Percentiles rank a stretch among this genome's conserved stretches.
These are phyloP conservation scores for Arthrobotrys entomopaga DNA, from an alignment of 2,329 filamentous ascomycete genomes.

Conservation along the genomic window DNA sequence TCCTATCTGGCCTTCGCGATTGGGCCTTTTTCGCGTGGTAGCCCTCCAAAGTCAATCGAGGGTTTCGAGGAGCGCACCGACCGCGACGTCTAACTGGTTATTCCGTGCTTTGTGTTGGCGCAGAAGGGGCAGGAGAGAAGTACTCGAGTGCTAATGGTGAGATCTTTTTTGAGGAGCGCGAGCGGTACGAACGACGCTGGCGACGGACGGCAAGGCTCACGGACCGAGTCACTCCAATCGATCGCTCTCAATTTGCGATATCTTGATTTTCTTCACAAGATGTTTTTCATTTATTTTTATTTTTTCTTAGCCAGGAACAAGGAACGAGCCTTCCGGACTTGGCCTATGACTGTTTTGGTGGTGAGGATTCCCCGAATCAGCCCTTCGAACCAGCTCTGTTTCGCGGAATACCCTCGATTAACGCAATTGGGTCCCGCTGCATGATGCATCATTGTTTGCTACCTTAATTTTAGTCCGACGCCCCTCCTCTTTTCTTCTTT, in stretches of 20 bases:
- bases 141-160: too few relatives aligned
- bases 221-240: conserved; percentile 22
- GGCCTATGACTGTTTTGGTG: neutral
- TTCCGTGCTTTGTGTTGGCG: conserved; percentile 50
- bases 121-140: neutral
- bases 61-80: neutral
- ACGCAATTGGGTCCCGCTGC: conserved; percentile 26
- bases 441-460: neutral
- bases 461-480: too few relatives aligned
- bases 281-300: neutral
- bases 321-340: neutral
- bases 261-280: neutral
- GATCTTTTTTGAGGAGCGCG: too few relatives aligned
- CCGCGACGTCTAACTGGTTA: conserved; percentile 22
- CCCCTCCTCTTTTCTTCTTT: too few relatives aligned
- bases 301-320: conserved; percentile 16
- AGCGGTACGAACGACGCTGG: too few relatives aligned
- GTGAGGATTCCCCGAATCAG: too few relatives aligned
- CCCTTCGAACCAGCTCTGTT: neutral
- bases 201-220: neutral
- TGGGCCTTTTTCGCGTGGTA: conserved; percentile 37
- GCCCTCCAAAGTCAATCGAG: conserved; percentile 48
- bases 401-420: conserved; percentile 10
- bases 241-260: conserved; percentile 18
- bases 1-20: conserved; percentile 15